Conservation (phyloP, 805 yeast genomes). For the Hermanozyma aechmeae region DNA sequence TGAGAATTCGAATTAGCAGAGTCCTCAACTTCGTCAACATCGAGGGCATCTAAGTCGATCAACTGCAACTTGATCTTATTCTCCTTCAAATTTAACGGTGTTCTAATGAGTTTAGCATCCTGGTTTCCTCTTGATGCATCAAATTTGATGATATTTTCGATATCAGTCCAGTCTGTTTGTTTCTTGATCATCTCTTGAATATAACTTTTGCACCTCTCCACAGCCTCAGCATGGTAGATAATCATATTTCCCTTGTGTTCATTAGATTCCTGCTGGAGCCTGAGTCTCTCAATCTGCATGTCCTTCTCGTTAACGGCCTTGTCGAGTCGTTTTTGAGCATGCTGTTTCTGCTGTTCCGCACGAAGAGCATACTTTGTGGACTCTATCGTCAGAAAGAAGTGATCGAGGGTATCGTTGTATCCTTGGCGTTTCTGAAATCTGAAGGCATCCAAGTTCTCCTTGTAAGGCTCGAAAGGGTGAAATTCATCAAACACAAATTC, state of each 20-base stretch:
- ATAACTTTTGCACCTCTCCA: conserved; percentile 61
- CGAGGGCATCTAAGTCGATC: conserved; percentile 37
- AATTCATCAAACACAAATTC: conserved; percentile 54
- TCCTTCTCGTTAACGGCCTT: conserved; percentile 68
- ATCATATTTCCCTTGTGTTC: conserved; percentile 65
- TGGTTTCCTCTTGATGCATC: conserved; percentile 61
- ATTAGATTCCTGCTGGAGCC: conserved; percentile 53
- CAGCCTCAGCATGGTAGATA: conserved; percentile 56
- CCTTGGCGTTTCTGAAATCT: conserved; percentile 43
- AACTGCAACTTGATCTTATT: conserved; percentile 55
- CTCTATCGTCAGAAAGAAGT: conserved; percentile 77
- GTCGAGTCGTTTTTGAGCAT: conserved; percentile 65
- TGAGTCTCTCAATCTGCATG: conserved; percentile 57
- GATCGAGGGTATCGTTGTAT: conserved; percentile 76
- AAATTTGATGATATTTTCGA: conserved; percentile 61
- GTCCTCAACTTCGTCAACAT: conserved; percentile 5
- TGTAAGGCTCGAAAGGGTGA: conserved; percentile 55
- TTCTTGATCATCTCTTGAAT: conserved; percentile 63
- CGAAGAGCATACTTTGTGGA: conserved; percentile 67
- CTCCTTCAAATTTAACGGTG: conserved; percentile 63
- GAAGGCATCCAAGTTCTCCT: conserved; percentile 19
- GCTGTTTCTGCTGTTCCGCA: conserved; percentile 67
- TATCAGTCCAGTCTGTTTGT: conserved; percentile 91
- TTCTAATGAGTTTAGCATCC: conserved; percentile 51
- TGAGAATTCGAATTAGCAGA: conserved; percentile 6